Conservation (phyloP, 306 rosid genomes). For the Quercus engelmannii region DNA sequence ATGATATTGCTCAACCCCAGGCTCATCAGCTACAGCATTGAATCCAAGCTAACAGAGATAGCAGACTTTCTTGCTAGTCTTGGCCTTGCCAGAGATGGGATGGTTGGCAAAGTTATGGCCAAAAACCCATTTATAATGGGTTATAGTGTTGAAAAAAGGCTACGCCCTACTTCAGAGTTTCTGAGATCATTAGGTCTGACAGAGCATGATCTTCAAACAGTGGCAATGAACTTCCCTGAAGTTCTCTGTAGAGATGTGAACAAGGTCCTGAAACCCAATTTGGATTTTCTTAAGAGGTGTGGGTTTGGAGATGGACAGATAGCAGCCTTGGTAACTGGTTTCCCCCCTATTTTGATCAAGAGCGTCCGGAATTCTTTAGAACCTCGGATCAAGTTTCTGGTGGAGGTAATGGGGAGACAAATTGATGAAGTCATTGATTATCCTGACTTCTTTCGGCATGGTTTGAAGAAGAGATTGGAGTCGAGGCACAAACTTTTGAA, state of each 20-base stretch:
- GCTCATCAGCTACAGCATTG: slow-evolving; percentile 91
- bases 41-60: slow-evolving; percentile 59
- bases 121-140: slow-evolving; percentile 87
- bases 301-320: slow-evolving; percentile 71
- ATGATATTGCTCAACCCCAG: slow-evolving; percentile 77
- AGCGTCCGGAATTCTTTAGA: slow-evolving; percentile 73
- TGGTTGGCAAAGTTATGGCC: slow-evolving; percentile 72
- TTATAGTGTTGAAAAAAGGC: slow-evolving; percentile 72
- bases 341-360: slow-evolving; percentile 82
- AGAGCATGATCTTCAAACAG: slow-evolving; percentile 58
- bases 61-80: slow-evolving; percentile 65
- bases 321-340: slow-evolving; percentile 70
- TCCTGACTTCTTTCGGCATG: slow-evolving; percentile 83
- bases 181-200: slow-evolving; percentile 56
- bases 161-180: slow-evolving; percentile 68
- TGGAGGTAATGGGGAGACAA: slow-evolving; percentile 72
- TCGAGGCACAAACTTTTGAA: slow-evolving; percentile 58
- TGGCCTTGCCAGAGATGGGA: slow-evolving; percentile 71
- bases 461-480: slow-evolving; percentile 73
- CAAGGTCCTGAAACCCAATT: slow-evolving; percentile 66
- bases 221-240: slow-evolving; percentile 68
- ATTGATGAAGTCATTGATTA: slow-evolving; percentile 65
- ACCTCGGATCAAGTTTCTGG: slow-evolving; percentile 72
- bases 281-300: slow-evolving; percentile 44
- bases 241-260: slow-evolving; percentile 76